Evolutionary conservation across 2,329 filamentous ascomycete species (phyloP), one percentile per base, ranked within the genome.

Genomic region (Alternaria metachromatica): DNA sequence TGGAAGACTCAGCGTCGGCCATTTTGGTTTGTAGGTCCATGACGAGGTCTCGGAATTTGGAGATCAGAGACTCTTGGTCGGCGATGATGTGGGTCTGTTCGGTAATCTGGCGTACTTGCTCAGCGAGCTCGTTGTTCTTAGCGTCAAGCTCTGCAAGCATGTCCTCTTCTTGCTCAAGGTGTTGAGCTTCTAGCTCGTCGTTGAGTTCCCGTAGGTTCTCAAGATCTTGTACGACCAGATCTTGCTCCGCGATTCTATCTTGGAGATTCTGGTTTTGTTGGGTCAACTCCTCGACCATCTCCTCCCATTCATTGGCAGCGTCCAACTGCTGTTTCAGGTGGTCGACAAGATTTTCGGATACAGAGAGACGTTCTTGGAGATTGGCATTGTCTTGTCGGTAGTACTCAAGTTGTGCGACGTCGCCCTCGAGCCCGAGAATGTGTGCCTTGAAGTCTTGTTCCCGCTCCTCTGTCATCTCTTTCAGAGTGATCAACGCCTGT

Each of bases 91-190:
- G 89, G 62, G 96, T 92, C 77, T 97, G 93, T 74, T 94, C 89
- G 4, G 85, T 85, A 6, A 90, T 87, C 66, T 90, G 89, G 61
- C 91, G 89, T 33, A 87, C 86, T 74, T 96, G 92, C 76, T 98
- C 95, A n/a, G 88, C 86, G 67, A 97, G 92, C 64, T 97, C 83
- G 58, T 87, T 88, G 68, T 97, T 94, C 78, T 92, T 93, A 81
- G 93, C 92, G 76, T 97, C 94, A 59, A 98, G 88, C 73, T 97
- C 94, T 72, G 96, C 92, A 78, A 97, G 94, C 80, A 99, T 88
- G 77, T 98, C 94, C 79, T 95, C 97, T 78, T 97, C 93, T 37
- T 94, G 92, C 76, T 97, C 94, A 5, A 96, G 88, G 75, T 97
- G 94, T 76, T 97, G 97, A 72, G 93, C 88, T 78, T 97, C 94